Percentiles rank a stretch among this genome's conserved stretches.
Conservation (phyloP, 2,329 filamentous ascomycete genomes). For the Cercospora sp. region DNA sequence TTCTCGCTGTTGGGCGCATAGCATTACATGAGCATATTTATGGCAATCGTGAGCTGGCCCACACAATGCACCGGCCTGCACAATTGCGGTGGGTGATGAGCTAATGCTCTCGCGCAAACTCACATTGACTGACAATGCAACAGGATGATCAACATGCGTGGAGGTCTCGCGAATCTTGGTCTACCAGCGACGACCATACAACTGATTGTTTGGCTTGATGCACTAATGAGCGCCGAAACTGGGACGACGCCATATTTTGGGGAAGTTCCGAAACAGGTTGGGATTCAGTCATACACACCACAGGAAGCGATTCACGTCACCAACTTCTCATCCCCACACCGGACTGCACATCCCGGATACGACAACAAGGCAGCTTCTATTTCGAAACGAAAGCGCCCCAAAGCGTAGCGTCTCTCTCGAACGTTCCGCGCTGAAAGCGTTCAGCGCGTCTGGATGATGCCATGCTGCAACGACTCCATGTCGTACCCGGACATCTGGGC, state of each 20-base stretch:
- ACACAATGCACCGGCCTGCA: conserved; percentile 26
- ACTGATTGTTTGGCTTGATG: conserved; percentile 26
- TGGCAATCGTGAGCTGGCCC: conserved; percentile 25
- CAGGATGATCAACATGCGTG: conserved; percentile 26
- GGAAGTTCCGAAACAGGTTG: conserved; percentile 17
- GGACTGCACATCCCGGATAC: conserved; percentile 23
- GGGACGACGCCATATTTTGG: conserved; percentile 19
- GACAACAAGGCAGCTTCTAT: conserved; percentile 9
- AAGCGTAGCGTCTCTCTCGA: background rate
- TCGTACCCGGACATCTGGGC: background rate
- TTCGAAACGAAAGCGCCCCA: background rate
- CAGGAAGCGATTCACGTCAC: conserved; percentile 26
- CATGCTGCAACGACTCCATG: background rate
- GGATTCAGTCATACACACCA: conserved; percentile 21
- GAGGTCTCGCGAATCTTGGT: conserved; percentile 21
- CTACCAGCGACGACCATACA: conserved; percentile 22
- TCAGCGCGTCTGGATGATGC: background rate
- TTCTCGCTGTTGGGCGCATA: conserved; percentile 31
- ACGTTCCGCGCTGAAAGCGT: background rate
- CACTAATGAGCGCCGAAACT: conserved; percentile 23
- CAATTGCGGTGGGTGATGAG: conserved; percentile 18
- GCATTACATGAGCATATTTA: conserved; percentile 32
- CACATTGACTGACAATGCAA: background rate
- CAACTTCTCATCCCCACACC: conserved; percentile 22
- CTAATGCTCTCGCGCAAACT: background rate